These are phyloP conservation scores for Phytophthora nicotianae DNA, from an alignment of 352 stramenopile species.

Conservation along the genomic window DNA sequence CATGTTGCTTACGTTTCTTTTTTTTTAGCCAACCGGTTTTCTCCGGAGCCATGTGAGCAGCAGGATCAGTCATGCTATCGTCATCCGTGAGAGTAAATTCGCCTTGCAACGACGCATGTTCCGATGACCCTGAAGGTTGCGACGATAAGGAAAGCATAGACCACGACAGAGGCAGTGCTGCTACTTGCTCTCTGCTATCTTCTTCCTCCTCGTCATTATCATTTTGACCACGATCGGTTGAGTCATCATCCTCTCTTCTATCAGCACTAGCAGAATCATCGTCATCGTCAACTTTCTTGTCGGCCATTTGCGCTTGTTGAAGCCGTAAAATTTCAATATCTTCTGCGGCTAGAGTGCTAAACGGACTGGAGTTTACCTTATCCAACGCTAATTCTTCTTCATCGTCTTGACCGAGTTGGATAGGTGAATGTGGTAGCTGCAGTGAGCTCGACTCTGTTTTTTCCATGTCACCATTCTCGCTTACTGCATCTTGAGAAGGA, in stretches of 20 bases:
- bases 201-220: slow-evolving; percentile 32
- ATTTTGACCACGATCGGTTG: slow-evolving; percentile 11
- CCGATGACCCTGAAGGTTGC: slow-evolving; percentile 36
- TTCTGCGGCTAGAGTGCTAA: slow-evolving; percentile 29
- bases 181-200: slow-evolving; percentile 41
- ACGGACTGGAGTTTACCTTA: slow-evolving; percentile 17
- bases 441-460: neutral
- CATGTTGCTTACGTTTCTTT: slow-evolving; percentile 77
- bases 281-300: slow-evolving; percentile 9
- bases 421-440: slow-evolving; percentile 6
- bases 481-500: neutral
- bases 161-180: slow-evolving; percentile 53
- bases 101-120: slow-evolving; percentile 34
- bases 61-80: slow-evolving; percentile 23
- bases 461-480: slow-evolving; percentile 3
- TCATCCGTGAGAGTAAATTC: slow-evolving; percentile 27
- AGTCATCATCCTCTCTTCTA: slow-evolving; percentile 22
- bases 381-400: slow-evolving; percentile 11
- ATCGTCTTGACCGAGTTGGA: slow-evolving; percentile 9
- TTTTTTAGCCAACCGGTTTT: slow-evolving; percentile 86
- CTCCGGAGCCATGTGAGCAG: slow-evolving; percentile 40
- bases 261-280: neutral
- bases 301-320: slow-evolving; percentile 24
- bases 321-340: slow-evolving; percentile 31
- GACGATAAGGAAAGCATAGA: slow-evolving; percentile 73